A percentile compares a stretch with the other conserved stretches of the same genome.
These are phyloP conservation scores for Cinnamomum micranthum DNA, from an alignment of 164 flowering plant species.

Conservation along the genomic window DNA sequence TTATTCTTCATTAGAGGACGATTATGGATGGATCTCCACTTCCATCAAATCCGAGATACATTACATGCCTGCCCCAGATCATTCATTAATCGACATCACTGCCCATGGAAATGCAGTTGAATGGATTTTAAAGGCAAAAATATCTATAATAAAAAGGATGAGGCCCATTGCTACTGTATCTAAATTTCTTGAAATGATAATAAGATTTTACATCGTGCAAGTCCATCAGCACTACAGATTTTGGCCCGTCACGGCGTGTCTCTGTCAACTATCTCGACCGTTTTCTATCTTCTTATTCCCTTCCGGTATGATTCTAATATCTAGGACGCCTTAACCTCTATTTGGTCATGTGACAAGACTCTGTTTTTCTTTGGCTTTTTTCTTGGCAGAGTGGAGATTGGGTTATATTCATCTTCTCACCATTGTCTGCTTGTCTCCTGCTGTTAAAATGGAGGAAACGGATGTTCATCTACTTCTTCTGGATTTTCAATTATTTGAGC, in stretches of 20 bases:
- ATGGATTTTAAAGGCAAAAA: slow-evolving; percentile 52
- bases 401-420: slow-evolving; percentile 62
- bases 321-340: too few species aligned
- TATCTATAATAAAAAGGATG: too few species aligned
- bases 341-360: slow-evolving; percentile 1
- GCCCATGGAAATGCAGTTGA: slow-evolving; percentile 54
- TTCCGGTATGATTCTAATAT: slow-evolving; percentile 33
- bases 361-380: background rate
- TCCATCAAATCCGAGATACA: slow-evolving; percentile 37
- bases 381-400: slow-evolving; percentile 30
- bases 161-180: background rate
- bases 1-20: slow-evolving; percentile 13
- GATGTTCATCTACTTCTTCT: slow-evolving; percentile 38
- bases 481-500: slow-evolving; percentile 47
- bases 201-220: slow-evolving; percentile 23
- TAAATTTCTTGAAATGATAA: background rate
- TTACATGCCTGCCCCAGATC: slow-evolving; percentile 33
- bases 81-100: slow-evolving; percentile 29
- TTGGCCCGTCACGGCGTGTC: slow-evolving; percentile 57
- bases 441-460: slow-evolving; percentile 78
- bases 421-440: slow-evolving; percentile 65
- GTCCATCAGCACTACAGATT: slow-evolving; percentile 48
- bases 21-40: slow-evolving; percentile 15
- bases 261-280: slow-evolving; percentile 69
- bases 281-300: slow-evolving; percentile 41